Percentiles rank a stretch among this genome's conserved stretches.
Conservation (phyloP, 495 filamentous ascomycete species). For the Cercophora samala region DNA sequence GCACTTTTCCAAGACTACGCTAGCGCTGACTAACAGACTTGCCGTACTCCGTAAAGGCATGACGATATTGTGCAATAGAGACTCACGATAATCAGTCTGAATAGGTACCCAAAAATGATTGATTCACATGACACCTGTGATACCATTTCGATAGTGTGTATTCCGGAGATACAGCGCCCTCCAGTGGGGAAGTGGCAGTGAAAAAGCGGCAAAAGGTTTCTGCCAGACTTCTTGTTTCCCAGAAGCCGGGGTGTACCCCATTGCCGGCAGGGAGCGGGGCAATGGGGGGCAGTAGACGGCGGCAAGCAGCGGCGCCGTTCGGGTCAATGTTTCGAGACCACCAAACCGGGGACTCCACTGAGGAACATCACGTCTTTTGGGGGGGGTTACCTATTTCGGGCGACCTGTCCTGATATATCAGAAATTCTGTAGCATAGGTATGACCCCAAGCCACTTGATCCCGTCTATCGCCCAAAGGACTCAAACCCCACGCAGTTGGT, state of each 20-base stretch:
- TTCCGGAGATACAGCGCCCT: not conserved
- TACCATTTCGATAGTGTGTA: not conserved
- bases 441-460: too few species aligned
- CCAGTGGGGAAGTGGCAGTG: too few species aligned
- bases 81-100: not conserved
- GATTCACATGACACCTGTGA: too few species aligned
- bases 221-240: not conserved
- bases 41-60: too few species aligned
- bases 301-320: not conserved
- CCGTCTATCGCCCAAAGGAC: too few species aligned
- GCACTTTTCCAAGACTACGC: not conserved
- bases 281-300: not conserved
- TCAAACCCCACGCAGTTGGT: too few species aligned
- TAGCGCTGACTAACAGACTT: not conserved
- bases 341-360: not conserved
- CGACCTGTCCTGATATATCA: not conserved
- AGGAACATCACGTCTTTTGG: not conserved
- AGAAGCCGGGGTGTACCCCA: not conserved
- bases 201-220: not conserved
- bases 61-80: too few species aligned
- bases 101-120: not conserved
- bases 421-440: too few species aligned
- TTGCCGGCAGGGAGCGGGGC: not conserved
- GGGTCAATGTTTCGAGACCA: not conserved
- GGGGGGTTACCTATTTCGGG: too few species aligned